Evolutionary conservation across 176 grass and related monocot genomes (phyloP).

Genomic region (Calamus simplicifolius): DNA sequence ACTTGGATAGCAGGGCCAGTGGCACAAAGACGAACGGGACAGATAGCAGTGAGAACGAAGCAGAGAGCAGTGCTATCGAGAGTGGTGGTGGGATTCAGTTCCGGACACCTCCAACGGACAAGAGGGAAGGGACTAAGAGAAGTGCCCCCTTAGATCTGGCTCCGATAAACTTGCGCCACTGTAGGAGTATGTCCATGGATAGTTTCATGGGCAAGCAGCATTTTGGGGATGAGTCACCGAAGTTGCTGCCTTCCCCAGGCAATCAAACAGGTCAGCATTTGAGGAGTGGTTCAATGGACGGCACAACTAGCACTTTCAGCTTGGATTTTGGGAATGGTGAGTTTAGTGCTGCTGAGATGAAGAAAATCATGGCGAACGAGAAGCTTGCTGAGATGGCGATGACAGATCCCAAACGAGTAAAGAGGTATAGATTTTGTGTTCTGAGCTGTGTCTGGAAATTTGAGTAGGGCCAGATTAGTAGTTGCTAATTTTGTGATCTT

Average conservation of each 20-base stretch:
- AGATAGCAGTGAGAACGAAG: slow-evolving; percentile 76
- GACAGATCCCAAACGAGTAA: slow-evolving; percentile 85
- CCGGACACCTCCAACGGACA: background rate
- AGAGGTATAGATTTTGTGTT: slow-evolving; percentile 30
- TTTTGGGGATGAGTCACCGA: slow-evolving; percentile 65
- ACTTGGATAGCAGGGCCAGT: slow-evolving; percentile 14
- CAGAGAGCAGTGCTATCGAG: slow-evolving; percentile 51
- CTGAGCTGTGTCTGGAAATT: too few species aligned
- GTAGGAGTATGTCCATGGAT: slow-evolving; percentile 85
- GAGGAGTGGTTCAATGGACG: slow-evolving; percentile 51
- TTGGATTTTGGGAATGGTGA: slow-evolving; percentile 60
- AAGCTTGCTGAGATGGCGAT: slow-evolving; percentile 78
- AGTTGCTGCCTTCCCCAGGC: slow-evolving; percentile 36
- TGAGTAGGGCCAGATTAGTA: too few species aligned
- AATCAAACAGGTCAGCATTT: slow-evolving; percentile 22
- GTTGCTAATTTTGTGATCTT: background rate
- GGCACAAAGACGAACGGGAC: slow-evolving; percentile 9
- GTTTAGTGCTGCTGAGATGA: slow-evolving; percentile 73
- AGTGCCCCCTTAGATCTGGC: slow-evolving; percentile 16
- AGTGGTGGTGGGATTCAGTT: background rate
- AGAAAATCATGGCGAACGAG: slow-evolving; percentile 95
- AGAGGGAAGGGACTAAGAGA: slow-evolving; percentile 41
- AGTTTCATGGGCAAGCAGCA: slow-evolving; percentile 89
- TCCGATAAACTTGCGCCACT: slow-evolving; percentile 45
- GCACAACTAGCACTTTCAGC: slow-evolving; percentile 38